phyloP scores from a whole-genome alignment of 345 rosid species.

The Cardamine chenopodiifolia region DNA sequence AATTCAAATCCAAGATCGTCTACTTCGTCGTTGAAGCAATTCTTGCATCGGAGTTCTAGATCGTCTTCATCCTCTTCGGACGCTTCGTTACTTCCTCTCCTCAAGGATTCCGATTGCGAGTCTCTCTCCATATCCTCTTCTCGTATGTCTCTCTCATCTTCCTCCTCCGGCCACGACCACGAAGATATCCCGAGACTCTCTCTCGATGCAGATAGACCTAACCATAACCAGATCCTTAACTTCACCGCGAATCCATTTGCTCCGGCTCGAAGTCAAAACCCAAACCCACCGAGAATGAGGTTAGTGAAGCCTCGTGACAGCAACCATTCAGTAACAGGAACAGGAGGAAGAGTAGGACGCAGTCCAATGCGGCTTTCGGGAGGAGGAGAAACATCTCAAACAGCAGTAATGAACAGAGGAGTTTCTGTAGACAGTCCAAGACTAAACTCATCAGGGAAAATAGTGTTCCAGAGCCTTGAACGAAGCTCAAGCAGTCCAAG shows the following conservation, averaged over 20 bases:
- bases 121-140: conserved; percentile 76
- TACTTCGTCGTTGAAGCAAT: conserved; percentile 63
- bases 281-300: conserved; percentile 67
- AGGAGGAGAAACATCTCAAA: conserved; percentile 35
- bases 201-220: conserved; percentile 77
- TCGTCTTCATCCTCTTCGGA: conserved; percentile 43
- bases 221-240: conserved; percentile 26
- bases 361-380: conserved; percentile 57
- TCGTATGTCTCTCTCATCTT: conserved; percentile 80
- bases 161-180: conserved; percentile 85
- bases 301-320: conserved; percentile 57
- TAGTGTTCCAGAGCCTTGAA: conserved; percentile 85
- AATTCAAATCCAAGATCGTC: conserved; percentile 38
- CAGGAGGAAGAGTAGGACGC: conserved; percentile 47
- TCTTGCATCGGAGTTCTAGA: conserved; percentile 69
- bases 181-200: conserved; percentile 82
- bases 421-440: conserved; percentile 93
- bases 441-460: conserved; percentile 89
- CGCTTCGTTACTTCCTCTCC: conserved; percentile 62
- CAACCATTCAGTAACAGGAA: conserved; percentile 18
- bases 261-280: conserved; percentile 47
- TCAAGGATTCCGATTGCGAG: conserved; percentile 68
- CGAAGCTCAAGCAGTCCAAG: conserved; percentile 98
- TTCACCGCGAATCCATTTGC: conserved; percentile 66
- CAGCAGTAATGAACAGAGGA: conserved; percentile 52